phyloP scores from a whole-genome alignment of 225 moss, liverwort and hornwort species.

The Bryum argenteum region DNA sequence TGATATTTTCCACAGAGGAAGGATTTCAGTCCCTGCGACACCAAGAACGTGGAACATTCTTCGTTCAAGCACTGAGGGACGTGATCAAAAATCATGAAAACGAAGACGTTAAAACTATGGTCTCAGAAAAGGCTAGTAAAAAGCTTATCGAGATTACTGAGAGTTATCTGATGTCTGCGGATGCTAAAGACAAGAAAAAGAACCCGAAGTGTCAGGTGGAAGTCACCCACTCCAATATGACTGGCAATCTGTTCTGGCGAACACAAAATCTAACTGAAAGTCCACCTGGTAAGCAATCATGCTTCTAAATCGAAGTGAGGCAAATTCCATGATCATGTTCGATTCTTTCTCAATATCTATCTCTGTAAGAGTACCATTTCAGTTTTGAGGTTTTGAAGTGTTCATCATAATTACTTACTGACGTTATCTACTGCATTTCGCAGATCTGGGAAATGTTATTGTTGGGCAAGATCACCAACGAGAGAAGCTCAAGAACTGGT shows the following conservation, averaged over 20 bases:
- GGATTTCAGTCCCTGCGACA: constrained; percentile 37
- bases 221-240: constrained; percentile 30
- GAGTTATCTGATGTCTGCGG: background rate
- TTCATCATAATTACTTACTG: background rate
- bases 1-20: constrained; percentile 51
- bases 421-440: background rate
- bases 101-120: constrained; percentile 32
- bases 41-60: constrained; percentile 16
- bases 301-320: background rate
- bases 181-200: background rate
- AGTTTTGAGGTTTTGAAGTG: no score
- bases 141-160: background rate
- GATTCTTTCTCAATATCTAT: background rate
- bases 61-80: constrained; percentile 19
- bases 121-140: constrained; percentile 24
- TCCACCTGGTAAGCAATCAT: constrained; percentile 28
- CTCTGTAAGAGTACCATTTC: background rate
- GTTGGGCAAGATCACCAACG: constrained; percentile 38
- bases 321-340: background rate
- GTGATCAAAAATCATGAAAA: constrained; percentile 22
- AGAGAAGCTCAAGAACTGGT: constrained; percentile 37
- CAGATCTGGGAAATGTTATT: constrained; percentile 32
- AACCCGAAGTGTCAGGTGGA: constrained; percentile 19
- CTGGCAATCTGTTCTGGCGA: constrained; percentile 42
- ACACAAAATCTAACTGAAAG: constrained; percentile 6